Percentiles rank a stretch among this genome's conserved stretches.
Conservation (phyloP, 345 rosid genomes). For the Erodium maritimum region DNA sequence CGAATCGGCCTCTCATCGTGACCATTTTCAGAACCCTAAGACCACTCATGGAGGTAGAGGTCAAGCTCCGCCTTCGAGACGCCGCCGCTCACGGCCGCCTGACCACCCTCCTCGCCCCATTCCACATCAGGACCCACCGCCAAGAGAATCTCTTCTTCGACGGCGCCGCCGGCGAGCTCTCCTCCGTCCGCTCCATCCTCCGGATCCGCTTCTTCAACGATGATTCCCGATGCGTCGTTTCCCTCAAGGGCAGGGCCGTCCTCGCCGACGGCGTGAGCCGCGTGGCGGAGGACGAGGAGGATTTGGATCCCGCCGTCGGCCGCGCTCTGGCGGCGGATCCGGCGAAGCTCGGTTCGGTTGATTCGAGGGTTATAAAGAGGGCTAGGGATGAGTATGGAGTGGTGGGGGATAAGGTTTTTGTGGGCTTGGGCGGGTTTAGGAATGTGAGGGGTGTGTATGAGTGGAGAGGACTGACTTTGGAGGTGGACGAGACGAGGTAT, state of each 20-base stretch:
- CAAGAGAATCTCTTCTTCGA: constrained; percentile 74
- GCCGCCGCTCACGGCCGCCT: constrained; percentile 33
- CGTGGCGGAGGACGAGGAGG: constrained; percentile 84
- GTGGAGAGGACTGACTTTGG: constrained; percentile 61
- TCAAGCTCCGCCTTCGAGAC: constrained; percentile 53
- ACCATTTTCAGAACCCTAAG: too few species aligned
- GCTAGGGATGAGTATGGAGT: constrained; percentile 60
- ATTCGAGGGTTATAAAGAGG: constrained; percentile 53
- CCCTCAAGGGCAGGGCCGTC: constrained; percentile 58
- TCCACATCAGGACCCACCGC: constrained; percentile 42
- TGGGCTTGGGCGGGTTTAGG: constrained; percentile 77
- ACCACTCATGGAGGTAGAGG: constrained; percentile 63
- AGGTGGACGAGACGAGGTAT: constrained; percentile 75
- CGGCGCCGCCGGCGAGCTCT: constrained; percentile 38
- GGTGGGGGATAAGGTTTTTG: constrained; percentile 21
- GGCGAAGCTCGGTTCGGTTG: constrained; percentile 22
- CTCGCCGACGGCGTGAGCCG: constrained; percentile 63
- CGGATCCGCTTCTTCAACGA: constrained; percentile 51
- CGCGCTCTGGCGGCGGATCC: constrained; percentile 42
- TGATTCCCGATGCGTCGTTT: constrained; percentile 38
- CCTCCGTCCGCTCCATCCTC: constrained; percentile 44
- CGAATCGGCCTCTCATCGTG: constrained; percentile 50
- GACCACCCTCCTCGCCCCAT: constrained; percentile 39
- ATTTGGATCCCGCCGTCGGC: constrained; percentile 29
- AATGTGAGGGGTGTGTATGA: constrained; percentile 53